A percentile compares a stretch with the other conserved stretches of the same genome.
These are phyloP conservation scores for Leptographium galeiforme DNA, from an alignment of 2,329 filamentous ascomycete genomes.

Conservation along the genomic window DNA sequence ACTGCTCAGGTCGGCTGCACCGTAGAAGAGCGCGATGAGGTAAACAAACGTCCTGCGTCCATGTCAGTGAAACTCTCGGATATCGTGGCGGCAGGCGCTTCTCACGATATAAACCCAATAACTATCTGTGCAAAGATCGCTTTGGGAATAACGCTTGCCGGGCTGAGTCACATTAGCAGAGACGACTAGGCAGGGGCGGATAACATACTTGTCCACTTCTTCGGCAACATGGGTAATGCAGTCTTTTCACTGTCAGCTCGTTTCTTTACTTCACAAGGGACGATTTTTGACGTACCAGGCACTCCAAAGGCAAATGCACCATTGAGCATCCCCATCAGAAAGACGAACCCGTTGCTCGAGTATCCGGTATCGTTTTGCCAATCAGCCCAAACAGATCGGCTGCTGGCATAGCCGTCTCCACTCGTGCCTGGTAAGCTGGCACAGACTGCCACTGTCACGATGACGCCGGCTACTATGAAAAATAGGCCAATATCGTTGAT, in stretches of 20 bases:
- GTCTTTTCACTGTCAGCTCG: slow-evolving; percentile 34
- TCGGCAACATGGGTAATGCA: slow-evolving; percentile 52
- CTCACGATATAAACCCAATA: slow-evolving; percentile 32
- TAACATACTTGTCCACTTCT: slow-evolving; percentile 35
- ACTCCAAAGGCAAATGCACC: slow-evolving; percentile 52
- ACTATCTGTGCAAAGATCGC: slow-evolving; percentile 36
- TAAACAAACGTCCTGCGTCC: slow-evolving; percentile 28
- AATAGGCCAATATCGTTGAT: slow-evolving; percentile 42
- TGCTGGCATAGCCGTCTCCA: slow-evolving; percentile 26
- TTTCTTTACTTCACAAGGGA: too few relatives aligned
- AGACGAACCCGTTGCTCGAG: slow-evolving; percentile 24
- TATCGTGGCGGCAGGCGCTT: too few relatives aligned
- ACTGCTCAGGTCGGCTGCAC: slow-evolving; percentile 40
- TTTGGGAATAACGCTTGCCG: slow-evolving; percentile 37
- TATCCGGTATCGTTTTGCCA: slow-evolving; percentile 27
- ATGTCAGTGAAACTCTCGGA: too few relatives aligned
- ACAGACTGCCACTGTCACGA: slow-evolving; percentile 12
- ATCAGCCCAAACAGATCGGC: slow-evolving; percentile 25
- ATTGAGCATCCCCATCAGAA: slow-evolving; percentile 36
- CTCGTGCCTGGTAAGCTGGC: slow-evolving; percentile 24
- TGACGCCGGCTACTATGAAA: slow-evolving; percentile 40
- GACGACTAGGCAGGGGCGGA: too few relatives aligned
- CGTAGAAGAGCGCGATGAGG: slow-evolving; percentile 41
- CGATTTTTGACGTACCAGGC: too few relatives aligned
- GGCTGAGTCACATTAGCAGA: slow-evolving; percentile 8